phyloP scores from a whole-genome alignment of 176 grass and related monocot species.

The Musa itinerans region DNA sequence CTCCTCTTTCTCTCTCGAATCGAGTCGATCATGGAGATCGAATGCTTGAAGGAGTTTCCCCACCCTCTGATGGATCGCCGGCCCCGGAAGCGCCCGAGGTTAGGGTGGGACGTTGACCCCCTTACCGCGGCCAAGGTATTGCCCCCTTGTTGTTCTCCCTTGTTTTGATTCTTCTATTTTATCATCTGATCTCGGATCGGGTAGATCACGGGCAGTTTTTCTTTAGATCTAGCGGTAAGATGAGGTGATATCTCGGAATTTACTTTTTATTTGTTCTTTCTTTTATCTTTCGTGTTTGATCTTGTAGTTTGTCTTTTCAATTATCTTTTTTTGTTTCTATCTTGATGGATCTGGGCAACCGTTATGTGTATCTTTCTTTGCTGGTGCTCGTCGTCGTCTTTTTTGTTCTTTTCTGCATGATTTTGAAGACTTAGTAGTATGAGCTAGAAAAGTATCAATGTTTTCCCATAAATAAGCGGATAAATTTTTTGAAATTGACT shows the following conservation, averaged over 20 bases:
- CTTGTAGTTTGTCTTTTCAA: background rate
- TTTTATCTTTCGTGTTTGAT: background rate
- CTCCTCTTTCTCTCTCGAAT: background rate
- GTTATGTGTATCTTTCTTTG: too few relatives aligned
- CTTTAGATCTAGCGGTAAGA: background rate
- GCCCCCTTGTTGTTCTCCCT: background rate
- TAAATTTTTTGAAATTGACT: too few relatives aligned
- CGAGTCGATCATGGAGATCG: constrained; percentile 31
- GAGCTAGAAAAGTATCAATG: too few relatives aligned
- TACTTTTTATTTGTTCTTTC: too few relatives aligned
- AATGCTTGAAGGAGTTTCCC: constrained; percentile 17
- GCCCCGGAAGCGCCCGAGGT: constrained; percentile 12
- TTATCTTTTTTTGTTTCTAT: background rate
- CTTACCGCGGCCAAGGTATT: background rate
- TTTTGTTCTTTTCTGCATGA: too few relatives aligned
- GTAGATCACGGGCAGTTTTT: background rate
- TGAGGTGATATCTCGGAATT: background rate
- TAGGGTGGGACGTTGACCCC: constrained; percentile 18
- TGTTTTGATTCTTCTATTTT: background rate
- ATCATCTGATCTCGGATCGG: background rate
- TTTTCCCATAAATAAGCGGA: too few relatives aligned
- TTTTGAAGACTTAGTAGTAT: too few relatives aligned
- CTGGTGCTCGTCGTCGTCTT: too few relatives aligned
- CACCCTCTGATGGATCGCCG: constrained; percentile 4
- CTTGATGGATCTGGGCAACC: background rate